Evolutionary conservation across 192 early-diverging fungal species (phyloP).

Genomic region (Jimgerdemannia lactiflua): DNA sequence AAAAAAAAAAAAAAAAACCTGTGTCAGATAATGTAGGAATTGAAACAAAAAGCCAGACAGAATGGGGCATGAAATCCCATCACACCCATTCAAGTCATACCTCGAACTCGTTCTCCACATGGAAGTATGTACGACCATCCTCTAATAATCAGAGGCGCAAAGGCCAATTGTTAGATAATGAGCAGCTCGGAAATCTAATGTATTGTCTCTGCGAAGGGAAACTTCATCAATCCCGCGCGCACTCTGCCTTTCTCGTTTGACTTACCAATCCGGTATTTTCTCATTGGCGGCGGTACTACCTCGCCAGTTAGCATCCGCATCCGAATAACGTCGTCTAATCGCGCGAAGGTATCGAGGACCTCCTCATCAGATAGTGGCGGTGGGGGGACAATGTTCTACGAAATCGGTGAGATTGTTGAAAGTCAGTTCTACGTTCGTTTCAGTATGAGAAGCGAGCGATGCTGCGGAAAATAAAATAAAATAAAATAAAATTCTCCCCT

Average conservation of each 20-base stretch:
- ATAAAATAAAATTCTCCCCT: not conserved
- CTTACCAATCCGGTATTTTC: conserved; percentile 48
- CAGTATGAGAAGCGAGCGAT: no score
- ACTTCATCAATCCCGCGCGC: no score
- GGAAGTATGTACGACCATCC: conserved; percentile 73
- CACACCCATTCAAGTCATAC: conserved; percentile 45
- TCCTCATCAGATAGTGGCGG: conserved; percentile 54
- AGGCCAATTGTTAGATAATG: not conserved
- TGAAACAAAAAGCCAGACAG: no score
- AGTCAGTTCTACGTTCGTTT: not conserved
- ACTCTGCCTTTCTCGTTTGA: not conserved
- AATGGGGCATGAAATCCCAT: no score
- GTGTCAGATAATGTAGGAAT: no score
- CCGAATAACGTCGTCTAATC: conserved; percentile 70
- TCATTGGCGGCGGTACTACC: conserved; percentile 65
- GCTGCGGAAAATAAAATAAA: no score
- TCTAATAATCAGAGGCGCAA: conserved; percentile 13
- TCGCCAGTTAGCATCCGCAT: conserved; percentile 71
- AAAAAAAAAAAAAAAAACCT: no score
- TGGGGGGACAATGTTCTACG: conserved; percentile 51
- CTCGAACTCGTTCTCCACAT: conserved; percentile 69
- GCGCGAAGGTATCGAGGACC: conserved; percentile 55
- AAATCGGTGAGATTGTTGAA: not conserved
- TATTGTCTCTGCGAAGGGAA: no score
- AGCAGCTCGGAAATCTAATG: no score